Conservation (phyloP, 2,329 filamentous ascomycete species). For the Calonectria montana region DNA sequence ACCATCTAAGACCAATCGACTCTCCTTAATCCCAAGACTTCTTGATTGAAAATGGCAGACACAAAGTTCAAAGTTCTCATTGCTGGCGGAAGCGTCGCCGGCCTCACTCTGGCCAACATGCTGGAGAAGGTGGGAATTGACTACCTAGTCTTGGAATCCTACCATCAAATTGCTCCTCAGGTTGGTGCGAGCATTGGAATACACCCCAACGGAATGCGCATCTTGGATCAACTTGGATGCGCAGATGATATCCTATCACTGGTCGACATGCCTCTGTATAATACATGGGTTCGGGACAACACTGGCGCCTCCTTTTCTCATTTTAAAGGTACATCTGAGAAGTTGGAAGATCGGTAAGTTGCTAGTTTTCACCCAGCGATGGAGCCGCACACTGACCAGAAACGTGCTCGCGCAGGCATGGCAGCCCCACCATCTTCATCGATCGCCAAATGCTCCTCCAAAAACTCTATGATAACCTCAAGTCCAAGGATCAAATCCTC, state of each 20-base stretch:
- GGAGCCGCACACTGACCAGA: not conserved
- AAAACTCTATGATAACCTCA: not conserved
- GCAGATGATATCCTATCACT: not conserved
- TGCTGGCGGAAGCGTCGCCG: not conserved
- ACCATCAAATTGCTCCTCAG: not conserved
- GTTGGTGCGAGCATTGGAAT: not conserved
- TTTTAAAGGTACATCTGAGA: no score
- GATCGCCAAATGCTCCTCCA: constrained; percentile 1
- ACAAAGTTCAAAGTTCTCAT: not conserved
- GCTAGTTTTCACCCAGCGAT: no score
- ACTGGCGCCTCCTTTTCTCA: not conserved
- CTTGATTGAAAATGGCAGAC: not conserved
- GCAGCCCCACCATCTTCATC: not conserved
- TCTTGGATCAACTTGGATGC: not conserved
- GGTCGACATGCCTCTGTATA: not conserved
- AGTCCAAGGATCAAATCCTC: not conserved
- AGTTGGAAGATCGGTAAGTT: not conserved
- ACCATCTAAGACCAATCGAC: not conserved
- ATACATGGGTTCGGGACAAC: not conserved
- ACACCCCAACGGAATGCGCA: not conserved
- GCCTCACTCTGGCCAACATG: not conserved
- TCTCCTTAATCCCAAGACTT: not conserved
- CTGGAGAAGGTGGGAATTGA: not conserved
- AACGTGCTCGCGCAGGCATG: not conserved
- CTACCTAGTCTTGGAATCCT: not conserved